phyloP scores from a whole-genome alignment of 352 stramenopile species.

The Pythium pyrilobum region DNA sequence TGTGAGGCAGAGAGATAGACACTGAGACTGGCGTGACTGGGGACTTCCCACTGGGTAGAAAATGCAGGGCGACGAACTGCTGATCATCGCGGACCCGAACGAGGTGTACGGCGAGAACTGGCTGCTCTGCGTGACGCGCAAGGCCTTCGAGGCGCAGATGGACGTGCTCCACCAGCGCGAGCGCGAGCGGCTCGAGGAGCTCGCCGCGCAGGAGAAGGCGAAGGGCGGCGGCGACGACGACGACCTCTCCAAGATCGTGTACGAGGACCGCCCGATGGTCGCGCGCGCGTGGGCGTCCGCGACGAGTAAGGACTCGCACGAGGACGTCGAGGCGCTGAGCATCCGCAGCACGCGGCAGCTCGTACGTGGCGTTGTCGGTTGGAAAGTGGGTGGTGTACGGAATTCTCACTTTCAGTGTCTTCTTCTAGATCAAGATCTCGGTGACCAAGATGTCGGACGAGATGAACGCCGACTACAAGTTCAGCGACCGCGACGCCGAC shows the following conservation, averaged over 20 bases:
- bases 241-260: conserved; percentile 54
- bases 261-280: conserved; percentile 68
- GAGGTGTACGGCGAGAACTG: conserved; percentile 85
- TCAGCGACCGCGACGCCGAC: conserved; percentile 74
- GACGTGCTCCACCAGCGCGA: conserved; percentile 48
- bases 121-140: conserved; percentile 68
- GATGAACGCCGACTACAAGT: conserved; percentile 82
- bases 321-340: conserved; percentile 60
- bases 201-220: conserved; percentile 31
- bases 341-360: conserved; percentile 44
- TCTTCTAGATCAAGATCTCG: conserved; percentile 57
- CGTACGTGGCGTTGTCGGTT: conserved; percentile 17
- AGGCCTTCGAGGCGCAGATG: conserved; percentile 60
- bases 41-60: conserved; percentile 26
- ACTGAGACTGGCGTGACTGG: too few species aligned
- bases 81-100: conserved; percentile 68
- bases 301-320: conserved; percentile 47
- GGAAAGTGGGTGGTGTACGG: background rate
- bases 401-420: background rate
- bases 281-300: conserved; percentile 49
- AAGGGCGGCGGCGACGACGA: conserved; percentile 33
- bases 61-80: conserved; percentile 59
- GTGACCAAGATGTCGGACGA: conserved; percentile 80
- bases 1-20: too few species aligned
- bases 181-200: conserved; percentile 36